Percentiles rank a stretch among this genome's conserved stretches.
These are phyloP conservation scores for Russula sp. DNA, from an alignment of 768 basidiomycete species.

Conservation along the genomic window DNA sequence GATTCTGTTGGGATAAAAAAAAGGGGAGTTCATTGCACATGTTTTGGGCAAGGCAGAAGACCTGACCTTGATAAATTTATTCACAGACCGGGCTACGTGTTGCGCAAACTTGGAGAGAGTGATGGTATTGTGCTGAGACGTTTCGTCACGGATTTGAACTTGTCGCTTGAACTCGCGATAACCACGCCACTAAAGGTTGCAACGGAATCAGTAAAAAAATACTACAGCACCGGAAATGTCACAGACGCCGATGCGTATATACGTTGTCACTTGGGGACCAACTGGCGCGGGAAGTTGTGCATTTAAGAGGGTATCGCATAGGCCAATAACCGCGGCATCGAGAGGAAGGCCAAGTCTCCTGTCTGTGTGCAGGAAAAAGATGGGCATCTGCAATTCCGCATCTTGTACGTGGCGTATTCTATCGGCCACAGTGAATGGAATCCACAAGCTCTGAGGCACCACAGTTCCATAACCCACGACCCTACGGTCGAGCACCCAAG, in stretches of 20 bases:
- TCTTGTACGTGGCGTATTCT: slow-evolving; percentile 11
- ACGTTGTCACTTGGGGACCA: slow-evolving; percentile 3
- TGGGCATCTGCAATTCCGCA: slow-evolving; percentile 20
- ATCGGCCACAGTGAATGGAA: neutral
- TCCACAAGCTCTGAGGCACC: no score
- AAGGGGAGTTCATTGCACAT: no score
- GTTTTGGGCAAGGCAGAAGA: no score
- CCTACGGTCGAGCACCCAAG: no score
- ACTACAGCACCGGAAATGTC: neutral
- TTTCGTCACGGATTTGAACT: slow-evolving; percentile 22
- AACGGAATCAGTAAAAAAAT: neutral
- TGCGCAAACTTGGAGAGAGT: slow-evolving; percentile 8
- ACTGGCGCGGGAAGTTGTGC: neutral
- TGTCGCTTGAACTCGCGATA: slow-evolving; percentile 20
- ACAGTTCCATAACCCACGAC: no score
- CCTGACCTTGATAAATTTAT: slow-evolving; percentile 8
- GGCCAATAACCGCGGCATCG: neutral
- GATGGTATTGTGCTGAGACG: slow-evolving; percentile 4
- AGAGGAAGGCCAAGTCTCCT: slow-evolving; percentile 19
- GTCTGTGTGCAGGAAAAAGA: slow-evolving; percentile 8
- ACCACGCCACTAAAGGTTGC: slow-evolving; percentile 12
- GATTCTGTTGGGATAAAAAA: no score
- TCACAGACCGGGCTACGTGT: slow-evolving; percentile 19
- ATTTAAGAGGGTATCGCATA: slow-evolving; percentile 5
- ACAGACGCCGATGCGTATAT: slow-evolving; percentile 22